These are phyloP conservation scores for Thoreauomyces humboldtii DNA, from an alignment of 192 early-diverging fungal species.

Conservation along the genomic window DNA sequence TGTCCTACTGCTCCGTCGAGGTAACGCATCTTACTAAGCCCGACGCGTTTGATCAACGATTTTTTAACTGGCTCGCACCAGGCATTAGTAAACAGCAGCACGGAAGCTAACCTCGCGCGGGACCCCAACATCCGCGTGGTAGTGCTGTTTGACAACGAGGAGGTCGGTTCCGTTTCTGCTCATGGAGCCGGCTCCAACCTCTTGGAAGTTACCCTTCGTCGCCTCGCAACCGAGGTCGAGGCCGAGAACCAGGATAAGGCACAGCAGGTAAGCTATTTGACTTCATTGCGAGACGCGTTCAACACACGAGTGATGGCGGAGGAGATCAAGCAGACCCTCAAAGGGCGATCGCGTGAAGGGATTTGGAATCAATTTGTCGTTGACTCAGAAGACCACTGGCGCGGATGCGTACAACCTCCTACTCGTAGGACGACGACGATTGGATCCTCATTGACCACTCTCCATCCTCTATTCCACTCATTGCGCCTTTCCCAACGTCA, in stretches of 20 bases:
- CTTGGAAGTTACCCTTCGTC: conserved; percentile 44
- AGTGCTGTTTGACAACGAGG: conserved; percentile 97
- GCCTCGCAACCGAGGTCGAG: conserved; percentile 34
- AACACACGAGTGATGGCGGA: no score
- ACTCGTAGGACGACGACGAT: no score
- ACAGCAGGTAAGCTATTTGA: conserved; percentile 1
- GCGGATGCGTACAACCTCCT: no score
- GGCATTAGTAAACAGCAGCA: conserved; percentile 58
- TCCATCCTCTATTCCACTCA: background rate
- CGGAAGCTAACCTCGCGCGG: conserved; percentile 41
- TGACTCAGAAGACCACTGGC: no score
- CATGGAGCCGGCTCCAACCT: conserved; percentile 93
- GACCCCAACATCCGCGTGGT: conserved; percentile 81
- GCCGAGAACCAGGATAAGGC: conserved; percentile 2
- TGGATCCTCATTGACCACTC: no score
- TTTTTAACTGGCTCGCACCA: conserved; percentile 15
- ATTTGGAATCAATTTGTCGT: no score
- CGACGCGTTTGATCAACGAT: no score
- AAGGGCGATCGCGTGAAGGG: no score
- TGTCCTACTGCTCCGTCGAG: conserved; percentile 86
- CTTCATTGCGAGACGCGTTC: no score
- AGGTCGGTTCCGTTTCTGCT: conserved; percentile 88
- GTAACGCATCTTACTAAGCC: no score
- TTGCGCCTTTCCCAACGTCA: background rate
- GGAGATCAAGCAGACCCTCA: no score